A percentile compares a stretch with the other conserved stretches of the same genome.
Conservation (phyloP, 1,284 basidiomycete genomes). For the Marasmius oreades region DNA sequence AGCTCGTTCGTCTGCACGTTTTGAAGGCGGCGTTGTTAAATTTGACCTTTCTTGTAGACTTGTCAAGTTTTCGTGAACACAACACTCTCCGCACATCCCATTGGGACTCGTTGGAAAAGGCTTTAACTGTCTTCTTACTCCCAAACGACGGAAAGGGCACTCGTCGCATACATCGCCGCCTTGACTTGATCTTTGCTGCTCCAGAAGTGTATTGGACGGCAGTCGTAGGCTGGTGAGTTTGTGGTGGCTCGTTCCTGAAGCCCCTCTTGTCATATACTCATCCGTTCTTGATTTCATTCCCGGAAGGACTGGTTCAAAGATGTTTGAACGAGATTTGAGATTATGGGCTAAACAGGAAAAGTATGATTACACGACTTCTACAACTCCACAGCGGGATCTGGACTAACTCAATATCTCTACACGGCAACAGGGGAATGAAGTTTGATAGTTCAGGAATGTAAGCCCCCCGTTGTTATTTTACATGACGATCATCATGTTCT, state of each 20-base stretch:
- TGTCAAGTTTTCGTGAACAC: constrained; percentile 54
- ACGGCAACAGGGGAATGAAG: constrained; percentile 56
- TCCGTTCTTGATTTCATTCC: too few relatives aligned
- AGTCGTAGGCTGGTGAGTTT: constrained; percentile 68
- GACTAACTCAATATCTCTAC: not conserved
- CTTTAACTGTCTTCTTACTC: constrained; percentile 63
- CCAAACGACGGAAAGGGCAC: constrained; percentile 31
- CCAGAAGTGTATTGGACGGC: constrained; percentile 75
- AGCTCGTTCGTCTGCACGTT: constrained; percentile 21
- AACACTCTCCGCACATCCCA: constrained; percentile 50
- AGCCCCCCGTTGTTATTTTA: constrained; percentile 23
- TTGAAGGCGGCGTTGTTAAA: not conserved
- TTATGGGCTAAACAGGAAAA: constrained; percentile 64
- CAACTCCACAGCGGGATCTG: not conserved
- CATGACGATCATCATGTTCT: constrained; percentile 4
- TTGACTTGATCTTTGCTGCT: constrained; percentile 73
- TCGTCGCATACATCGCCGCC: constrained; percentile 46
- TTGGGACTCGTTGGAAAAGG: constrained; percentile 70
- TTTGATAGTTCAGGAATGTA: constrained; percentile 80
- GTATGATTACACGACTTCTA: constrained; percentile 27
- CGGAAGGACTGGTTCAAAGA: constrained; percentile 72
- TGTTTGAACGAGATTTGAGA: constrained; percentile 79
- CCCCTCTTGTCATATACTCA: too few relatives aligned
- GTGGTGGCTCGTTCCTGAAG: not conserved
- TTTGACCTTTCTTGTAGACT: constrained; percentile 35